Base-by-base conservation (phyloP, 441 rosid genomes). In the Croton setiger region DNA sequence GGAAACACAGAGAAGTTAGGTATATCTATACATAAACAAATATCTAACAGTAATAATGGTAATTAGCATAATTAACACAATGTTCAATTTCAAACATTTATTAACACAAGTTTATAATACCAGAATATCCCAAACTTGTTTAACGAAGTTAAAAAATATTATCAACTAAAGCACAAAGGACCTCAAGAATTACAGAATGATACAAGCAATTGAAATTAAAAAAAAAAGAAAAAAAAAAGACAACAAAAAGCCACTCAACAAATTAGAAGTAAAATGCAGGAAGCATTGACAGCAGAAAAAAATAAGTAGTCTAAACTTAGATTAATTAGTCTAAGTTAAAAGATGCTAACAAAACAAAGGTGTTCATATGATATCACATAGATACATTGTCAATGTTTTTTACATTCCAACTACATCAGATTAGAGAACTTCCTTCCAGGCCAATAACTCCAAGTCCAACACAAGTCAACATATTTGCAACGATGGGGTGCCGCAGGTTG, bases 141-240 rank as follows among this genome's bases (percentile, higher is more conserved):
- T 12, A 20, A 52, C 8, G 23, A 54, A 55, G 7, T 13, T 37
- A 49, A 48, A 27, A 48, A 4, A 7, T 18, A 64, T 48, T 1
- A 41, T 49, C 44, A 64, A 64, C n/a, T 63, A 63, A 63, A 63
- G 43, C 39, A 27, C 54, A 23, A 27, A 27, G 18, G 36, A 20
- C 18, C 3, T 20, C 20, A 1, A 18, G 2, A 23, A 10, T 43
- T 12, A 1, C n/a, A 11, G 31, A 45, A 45, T 23, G 47, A 4
- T 63, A 23, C 39, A 63, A 21, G 9, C 5, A 63, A 45, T 5
- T 41, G n/a, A 27, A 27, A 27, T 27, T 27, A 0, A 27, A 39
- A 9, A 5, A 8, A 39, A 39, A 39, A n/a, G n/a, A 47, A 43
- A 5, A 62, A 45, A 20, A 63, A 47, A 5, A 44, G 3, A 44